Evolutionary conservation across 257 asterid species (phyloP).

Genomic region (Gentiana straminea): DNA sequence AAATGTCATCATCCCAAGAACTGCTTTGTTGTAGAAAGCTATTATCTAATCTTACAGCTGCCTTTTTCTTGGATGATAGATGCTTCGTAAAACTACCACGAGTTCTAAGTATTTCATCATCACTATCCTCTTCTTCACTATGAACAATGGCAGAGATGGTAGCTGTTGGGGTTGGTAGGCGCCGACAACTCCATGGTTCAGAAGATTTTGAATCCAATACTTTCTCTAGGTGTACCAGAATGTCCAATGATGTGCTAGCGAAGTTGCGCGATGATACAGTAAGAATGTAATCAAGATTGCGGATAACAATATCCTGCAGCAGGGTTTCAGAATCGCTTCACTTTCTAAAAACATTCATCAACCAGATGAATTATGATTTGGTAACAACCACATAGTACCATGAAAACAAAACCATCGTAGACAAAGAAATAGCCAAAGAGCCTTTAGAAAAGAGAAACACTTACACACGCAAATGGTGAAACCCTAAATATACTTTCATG

Average conservation of each 20-base stretch:
- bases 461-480: too few relatives aligned
- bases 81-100: conserved; percentile 35
- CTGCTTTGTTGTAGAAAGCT: conserved; percentile 55
- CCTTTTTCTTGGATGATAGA: conserved; percentile 24
- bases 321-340: conserved; percentile 8
- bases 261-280: conserved; percentile 61
- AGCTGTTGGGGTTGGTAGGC: conserved; percentile 91
- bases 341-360: background rate
- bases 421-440: too few relatives aligned
- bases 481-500: too few relatives aligned
- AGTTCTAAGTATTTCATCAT: conserved; percentile 35
- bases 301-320: conserved; percentile 85
- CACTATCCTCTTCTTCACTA: conserved; percentile 73
- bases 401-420: too few relatives aligned
- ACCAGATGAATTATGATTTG: too few relatives aligned
- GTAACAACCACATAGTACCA: too few relatives aligned
- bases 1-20: conserved; percentile 35
- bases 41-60: conserved; percentile 32
- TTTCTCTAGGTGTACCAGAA: conserved; percentile 70
- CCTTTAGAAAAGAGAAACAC: too few relatives aligned
- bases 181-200: conserved; percentile 80
- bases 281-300: conserved; percentile 85
- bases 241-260: conserved; percentile 52
- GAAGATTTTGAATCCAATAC: conserved; percentile 60
- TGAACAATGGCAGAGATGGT: conserved; percentile 70